Evolutionary conservation across 345 rosid species (phyloP).

Genomic region (Boechera stricta): DNA sequence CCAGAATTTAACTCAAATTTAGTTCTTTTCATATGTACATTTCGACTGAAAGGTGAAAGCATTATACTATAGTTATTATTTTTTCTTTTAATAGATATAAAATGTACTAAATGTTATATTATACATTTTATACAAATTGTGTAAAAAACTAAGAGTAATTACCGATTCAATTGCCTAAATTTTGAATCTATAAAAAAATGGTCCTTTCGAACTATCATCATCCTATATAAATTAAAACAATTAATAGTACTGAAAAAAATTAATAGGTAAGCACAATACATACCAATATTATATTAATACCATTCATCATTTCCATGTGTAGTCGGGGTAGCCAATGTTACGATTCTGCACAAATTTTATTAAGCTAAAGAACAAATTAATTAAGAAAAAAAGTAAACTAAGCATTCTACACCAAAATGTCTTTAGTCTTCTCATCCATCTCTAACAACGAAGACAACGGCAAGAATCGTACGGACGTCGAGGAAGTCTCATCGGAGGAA

Average conservation of each 20-base stretch:
- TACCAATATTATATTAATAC: conserved; percentile 4
- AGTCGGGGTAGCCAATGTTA: conserved; percentile 18
- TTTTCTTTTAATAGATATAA: background rate
- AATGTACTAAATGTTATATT: background rate
- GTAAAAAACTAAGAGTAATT: background rate
- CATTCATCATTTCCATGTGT: conserved; percentile 20
- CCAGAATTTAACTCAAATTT: background rate
- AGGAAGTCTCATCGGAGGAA: conserved; percentile 57
- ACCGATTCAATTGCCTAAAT: background rate
- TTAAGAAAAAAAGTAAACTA: conserved; percentile 8
- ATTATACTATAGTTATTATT: background rate
- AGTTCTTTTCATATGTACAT: background rate
- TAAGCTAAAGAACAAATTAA: conserved; percentile 28
- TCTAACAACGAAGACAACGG: conserved; percentile 51
- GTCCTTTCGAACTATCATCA: conserved; percentile 7
- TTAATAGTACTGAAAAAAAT: background rate
- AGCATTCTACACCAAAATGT: conserved; percentile 33
- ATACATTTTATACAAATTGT: background rate
- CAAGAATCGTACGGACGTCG: conserved; percentile 51
- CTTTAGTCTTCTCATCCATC: conserved; percentile 47
- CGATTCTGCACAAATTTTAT: conserved; percentile 36
- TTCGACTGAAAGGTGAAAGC: background rate
- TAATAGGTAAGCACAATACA: conserved; percentile 12
- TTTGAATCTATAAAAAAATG: background rate
- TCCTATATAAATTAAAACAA: background rate